These are phyloP conservation scores for Leersia perrieri DNA, from an alignment of 176 grass and related monocot genomes.

Conservation along the genomic window DNA sequence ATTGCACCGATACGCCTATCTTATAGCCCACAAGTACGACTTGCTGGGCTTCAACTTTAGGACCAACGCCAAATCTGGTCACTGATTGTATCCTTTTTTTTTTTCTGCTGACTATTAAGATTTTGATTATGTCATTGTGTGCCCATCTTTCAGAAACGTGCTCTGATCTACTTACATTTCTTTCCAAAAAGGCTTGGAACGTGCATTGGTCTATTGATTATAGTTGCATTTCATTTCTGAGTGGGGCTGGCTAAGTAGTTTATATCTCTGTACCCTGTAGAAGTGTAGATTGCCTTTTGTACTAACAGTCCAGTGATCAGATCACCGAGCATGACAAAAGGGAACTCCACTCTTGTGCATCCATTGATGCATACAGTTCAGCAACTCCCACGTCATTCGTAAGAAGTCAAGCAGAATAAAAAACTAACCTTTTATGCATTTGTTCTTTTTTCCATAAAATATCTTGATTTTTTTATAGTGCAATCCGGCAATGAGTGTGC, in stretches of 20 bases:
- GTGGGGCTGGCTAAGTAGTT: neutral
- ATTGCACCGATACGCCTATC: neutral
- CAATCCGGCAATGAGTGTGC: neutral
- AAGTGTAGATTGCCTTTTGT: neutral
- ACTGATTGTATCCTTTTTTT: neutral
- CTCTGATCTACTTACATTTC: neutral
- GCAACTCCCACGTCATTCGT: neutral
- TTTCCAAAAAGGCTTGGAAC: neutral
- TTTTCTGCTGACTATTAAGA: no score
- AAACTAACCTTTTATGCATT: neutral
- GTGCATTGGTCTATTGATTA: neutral
- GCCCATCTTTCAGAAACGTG: slow-evolving; percentile 8
- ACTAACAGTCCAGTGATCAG: neutral
- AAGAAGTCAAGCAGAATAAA: neutral
- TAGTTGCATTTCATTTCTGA: neutral
- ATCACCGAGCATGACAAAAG: slow-evolving; percentile 20
- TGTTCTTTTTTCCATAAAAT: neutral
- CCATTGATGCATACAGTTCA: neutral
- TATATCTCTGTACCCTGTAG: slow-evolving; percentile 26
- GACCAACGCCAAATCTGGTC: neutral
- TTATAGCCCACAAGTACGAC: neutral
- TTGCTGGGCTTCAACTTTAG: neutral
- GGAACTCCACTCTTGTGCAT: slow-evolving; percentile 3
- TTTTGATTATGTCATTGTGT: neutral
- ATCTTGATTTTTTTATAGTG: no score